Evolutionary conservation across 139 green algal genomes (phyloP).

Genomic region (Raphidocelis subcapitata): DNA sequence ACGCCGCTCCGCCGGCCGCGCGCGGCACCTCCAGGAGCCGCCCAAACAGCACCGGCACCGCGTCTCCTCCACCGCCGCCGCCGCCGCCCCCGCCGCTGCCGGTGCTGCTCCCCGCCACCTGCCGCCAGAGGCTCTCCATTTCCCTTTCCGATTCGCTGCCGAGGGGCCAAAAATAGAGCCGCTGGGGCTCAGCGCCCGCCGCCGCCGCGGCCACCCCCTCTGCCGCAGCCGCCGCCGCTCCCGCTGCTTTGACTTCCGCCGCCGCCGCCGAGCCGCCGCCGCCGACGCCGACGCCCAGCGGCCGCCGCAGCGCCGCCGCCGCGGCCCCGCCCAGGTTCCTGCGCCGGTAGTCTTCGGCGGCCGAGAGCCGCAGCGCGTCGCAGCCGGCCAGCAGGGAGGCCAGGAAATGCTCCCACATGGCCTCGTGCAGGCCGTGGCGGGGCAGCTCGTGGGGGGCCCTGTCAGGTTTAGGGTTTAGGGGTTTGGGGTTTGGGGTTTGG

Average conservation of each 20-base stretch:
- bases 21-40: conserved; percentile 50
- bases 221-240: background rate
- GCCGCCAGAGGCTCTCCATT: conserved; percentile 34
- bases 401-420: conserved; percentile 53
- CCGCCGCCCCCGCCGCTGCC: background rate
- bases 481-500: too few species aligned
- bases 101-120: background rate
- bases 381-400: conserved; percentile 32
- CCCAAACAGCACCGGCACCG: conserved; percentile 77
- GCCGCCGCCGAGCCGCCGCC: background rate
- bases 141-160: conserved; percentile 11
- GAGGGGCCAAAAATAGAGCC: conserved; percentile 49
- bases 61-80: conserved; percentile 1
- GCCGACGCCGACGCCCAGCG: conserved; percentile 13
- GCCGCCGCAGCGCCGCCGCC: conserved; percentile 19
- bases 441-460: conserved; percentile 35
- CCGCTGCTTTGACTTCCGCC: background rate
- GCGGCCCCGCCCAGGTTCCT: conserved; percentile 20
- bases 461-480: too few species aligned
- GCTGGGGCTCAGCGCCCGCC: background rate
- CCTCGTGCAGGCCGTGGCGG: conserved; percentile 53
- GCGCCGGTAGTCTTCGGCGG: conserved; percentile 42
- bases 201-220: too few species aligned
- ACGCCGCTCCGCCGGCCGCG: conserved; percentile 44
- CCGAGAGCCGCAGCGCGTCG: conserved; percentile 40